phyloP scores from a whole-genome alignment of 1,139 yeast species.

The Blastobotrys buckinghamii region DNA sequence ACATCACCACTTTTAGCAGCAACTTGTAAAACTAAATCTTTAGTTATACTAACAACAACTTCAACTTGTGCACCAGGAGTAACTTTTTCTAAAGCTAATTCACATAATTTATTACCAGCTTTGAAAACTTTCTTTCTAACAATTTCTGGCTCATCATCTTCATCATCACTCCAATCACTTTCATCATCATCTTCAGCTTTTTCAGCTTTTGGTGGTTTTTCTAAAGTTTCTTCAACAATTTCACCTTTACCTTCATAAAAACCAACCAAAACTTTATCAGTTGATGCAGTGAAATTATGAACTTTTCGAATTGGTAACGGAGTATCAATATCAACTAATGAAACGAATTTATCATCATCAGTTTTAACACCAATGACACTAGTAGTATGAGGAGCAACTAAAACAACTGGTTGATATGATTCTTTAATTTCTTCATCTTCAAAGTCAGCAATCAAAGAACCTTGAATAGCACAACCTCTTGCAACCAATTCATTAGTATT shows the following conservation, averaged over 20 bases:
- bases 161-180: conserved; percentile 45
- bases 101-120: conserved; percentile 73
- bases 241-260: conserved; percentile 82
- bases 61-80: conserved; percentile 66
- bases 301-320: conserved; percentile 89
- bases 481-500: conserved; percentile 88
- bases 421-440: conserved; percentile 85
- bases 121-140: conserved; percentile 65
- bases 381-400: conserved; percentile 81
- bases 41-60: conserved; percentile 75
- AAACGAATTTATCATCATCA: conserved; percentile 54
- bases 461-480: conserved; percentile 97
- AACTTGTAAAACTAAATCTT: conserved; percentile 75
- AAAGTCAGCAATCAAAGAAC: conserved; percentile 74
- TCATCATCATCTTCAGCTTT: conserved; percentile 49
- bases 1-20: conserved; percentile 67
- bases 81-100: conserved; percentile 68
- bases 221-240: conserved; percentile 62
- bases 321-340: conserved; percentile 77
- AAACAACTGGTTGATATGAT: conserved; percentile 77
- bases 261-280: conserved; percentile 59
- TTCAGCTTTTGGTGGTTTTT: conserved; percentile 44
- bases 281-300: conserved; percentile 52
- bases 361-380: conserved; percentile 83
- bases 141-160: conserved; percentile 71